Base-by-base conservation (phyloP, 2,329 filamentous ascomycete species). In the Clonostachys chloroleuca region DNA sequence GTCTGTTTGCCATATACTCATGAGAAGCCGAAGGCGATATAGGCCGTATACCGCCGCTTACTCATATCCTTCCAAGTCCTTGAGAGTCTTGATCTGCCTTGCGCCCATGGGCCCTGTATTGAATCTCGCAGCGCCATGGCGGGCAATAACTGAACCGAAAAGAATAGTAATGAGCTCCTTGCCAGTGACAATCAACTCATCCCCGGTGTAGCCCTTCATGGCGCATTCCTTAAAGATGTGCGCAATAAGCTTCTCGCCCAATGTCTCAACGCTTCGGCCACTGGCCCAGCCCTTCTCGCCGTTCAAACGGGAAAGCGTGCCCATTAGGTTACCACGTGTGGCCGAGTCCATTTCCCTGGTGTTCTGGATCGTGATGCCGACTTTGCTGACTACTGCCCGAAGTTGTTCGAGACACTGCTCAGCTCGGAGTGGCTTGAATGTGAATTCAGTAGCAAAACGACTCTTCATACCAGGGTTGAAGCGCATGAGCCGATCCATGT, bases 401-500 rank as follows among this genome's bases (percentile, higher is more conserved):
- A 87, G 59, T 13, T 83, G 65, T 6, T 64, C 51, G 4, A 75
- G 51, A 51, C 77, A 80, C 40, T 77, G 61, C 3, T 63, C 53
- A 0, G 74, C 64, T 1, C 59, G 58, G 24, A 83, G 56, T 10
- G 68, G 56, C 1, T 65, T 61, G 61, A 88, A 88, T n/a, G 72
- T 59, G 7, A 88, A 59, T 2, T 75, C 69, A 34, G 83, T 81
- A 0, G 80, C 77, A 54, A 88, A 88, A 2, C 84, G 75, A 47
- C 78, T 83, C 0, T 75, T 77, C 12, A 88, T 65, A 1, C 84
- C 84, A 0, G 77, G 72, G 53, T 88, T 87, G 42, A 73, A 69
- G 0, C 67, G 64, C 67, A 87, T 74, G 4, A 89, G 71, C 0
- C 70, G 66, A 55, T 87, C 79, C 55, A 88, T 87, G 42, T 87